Percentiles rank a stretch among this genome's conserved stretches.
phyloP scores from a whole-genome alignment of 148 eudicot species.

The Rhododendron ferrugineum region DNA sequence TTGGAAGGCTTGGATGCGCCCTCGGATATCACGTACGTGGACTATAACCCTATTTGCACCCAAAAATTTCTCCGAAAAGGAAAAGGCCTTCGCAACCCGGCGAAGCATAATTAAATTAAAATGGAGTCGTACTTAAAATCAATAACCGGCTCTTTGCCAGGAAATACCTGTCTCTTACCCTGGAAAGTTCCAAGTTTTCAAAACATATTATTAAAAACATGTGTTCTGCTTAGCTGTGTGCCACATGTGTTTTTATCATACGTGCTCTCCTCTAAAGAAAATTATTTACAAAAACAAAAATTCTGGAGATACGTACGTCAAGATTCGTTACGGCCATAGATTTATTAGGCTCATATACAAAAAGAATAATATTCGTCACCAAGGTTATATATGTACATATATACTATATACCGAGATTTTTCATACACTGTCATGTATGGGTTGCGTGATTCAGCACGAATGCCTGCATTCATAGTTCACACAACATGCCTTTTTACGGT shows the following conservation, averaged over 20 bases:
- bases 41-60: no score
- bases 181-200: not conserved
- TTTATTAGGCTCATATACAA: not conserved
- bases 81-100: not conserved
- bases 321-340: not conserved
- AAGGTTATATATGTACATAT: not conserved
- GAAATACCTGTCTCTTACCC: conserved; percentile 7
- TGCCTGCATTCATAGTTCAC: not conserved
- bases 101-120: not conserved
- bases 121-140: no score
- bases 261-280: not conserved
- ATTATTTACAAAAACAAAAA: not conserved
- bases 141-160: not conserved
- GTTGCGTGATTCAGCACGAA: not conserved
- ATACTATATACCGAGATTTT: no score
- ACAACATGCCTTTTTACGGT: no score
- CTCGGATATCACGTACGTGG: no score
- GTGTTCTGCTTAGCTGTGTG: conserved; percentile 4
- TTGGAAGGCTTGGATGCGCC: no score
- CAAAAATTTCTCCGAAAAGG: no score
- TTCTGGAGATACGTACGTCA: not conserved
- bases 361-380: not conserved
- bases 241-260: not conserved
- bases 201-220: not conserved
- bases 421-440: not conserved